Evolutionary conservation across 179 eudicot genomes (phyloP).

Genomic region (Beta lomatogona): DNA sequence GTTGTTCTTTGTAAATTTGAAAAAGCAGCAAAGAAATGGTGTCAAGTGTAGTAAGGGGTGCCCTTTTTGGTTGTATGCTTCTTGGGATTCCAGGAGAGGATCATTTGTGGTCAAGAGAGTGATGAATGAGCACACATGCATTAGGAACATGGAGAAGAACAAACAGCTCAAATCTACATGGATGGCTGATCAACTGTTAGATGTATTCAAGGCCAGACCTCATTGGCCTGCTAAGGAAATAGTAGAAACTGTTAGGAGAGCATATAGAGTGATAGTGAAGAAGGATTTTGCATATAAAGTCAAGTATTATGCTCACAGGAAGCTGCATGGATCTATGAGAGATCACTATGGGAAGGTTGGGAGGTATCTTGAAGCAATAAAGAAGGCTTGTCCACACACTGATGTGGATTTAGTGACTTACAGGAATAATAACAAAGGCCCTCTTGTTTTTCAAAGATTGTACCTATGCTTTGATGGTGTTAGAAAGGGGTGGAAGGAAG

Average conservation of each 20-base stretch:
- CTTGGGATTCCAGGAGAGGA: neutral
- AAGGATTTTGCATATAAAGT: neutral
- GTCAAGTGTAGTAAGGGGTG: neutral
- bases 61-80: neutral
- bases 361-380: neutral
- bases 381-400: neutral
- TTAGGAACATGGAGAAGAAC: no score
- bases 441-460: neutral
- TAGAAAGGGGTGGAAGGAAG: neutral
- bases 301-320: constrained; percentile 10
- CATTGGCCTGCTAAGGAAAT: no score
- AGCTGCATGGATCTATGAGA: constrained; percentile 8
- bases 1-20: neutral
- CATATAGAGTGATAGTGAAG: neutral
- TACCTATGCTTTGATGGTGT: constrained; percentile 4
- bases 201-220: no score
- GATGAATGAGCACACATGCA: no score
- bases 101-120: neutral
- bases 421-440: neutral
- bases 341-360: constrained; percentile 7
- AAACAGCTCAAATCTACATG: no score
- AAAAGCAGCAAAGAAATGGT: neutral
- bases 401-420: neutral
- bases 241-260: no score
- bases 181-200: no score